Conservation (phyloP, 495 filamentous ascomycete species). For the Aspergillus coremiiformis region DNA sequence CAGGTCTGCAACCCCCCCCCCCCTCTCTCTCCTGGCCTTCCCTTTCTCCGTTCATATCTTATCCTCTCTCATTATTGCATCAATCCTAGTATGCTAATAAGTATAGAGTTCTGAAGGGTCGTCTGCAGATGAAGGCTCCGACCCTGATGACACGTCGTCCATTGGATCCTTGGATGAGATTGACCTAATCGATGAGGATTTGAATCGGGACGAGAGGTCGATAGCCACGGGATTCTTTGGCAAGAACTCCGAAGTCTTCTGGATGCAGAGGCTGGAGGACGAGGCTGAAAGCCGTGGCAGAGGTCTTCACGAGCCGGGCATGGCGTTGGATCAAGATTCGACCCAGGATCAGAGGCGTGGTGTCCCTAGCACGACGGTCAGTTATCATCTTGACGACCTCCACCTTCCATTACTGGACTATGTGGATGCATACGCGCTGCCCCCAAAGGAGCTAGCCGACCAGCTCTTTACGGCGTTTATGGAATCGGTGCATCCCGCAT, state of each 20-base stretch:
- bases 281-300: constrained; percentile 13
- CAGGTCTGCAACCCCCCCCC: constrained; percentile 18
- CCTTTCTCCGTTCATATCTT: no score
- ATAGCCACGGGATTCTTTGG: constrained; percentile 53
- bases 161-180: constrained; percentile 52
- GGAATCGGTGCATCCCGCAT: constrained; percentile 47
- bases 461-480: constrained; percentile 49
- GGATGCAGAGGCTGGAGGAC: constrained; percentile 46
- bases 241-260: constrained; percentile 55
- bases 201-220: constrained; percentile 43
- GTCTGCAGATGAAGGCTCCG: constrained; percentile 6
- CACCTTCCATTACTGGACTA: constrained; percentile 33
- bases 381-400: constrained; percentile 53
- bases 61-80: no score
- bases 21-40: background rate
- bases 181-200: constrained; percentile 52
- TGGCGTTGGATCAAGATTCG: background rate
- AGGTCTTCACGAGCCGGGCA: background rate
- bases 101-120: background rate
- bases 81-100: background rate
- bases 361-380: constrained; percentile 29
- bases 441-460: constrained; percentile 44
- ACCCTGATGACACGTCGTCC: constrained; percentile 34
- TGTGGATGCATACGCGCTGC: constrained; percentile 44
- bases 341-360: constrained; percentile 1